These are phyloP conservation scores for Aphanomyces euteiches DNA, from an alignment of 352 stramenopile species.

Conservation along the genomic window DNA sequence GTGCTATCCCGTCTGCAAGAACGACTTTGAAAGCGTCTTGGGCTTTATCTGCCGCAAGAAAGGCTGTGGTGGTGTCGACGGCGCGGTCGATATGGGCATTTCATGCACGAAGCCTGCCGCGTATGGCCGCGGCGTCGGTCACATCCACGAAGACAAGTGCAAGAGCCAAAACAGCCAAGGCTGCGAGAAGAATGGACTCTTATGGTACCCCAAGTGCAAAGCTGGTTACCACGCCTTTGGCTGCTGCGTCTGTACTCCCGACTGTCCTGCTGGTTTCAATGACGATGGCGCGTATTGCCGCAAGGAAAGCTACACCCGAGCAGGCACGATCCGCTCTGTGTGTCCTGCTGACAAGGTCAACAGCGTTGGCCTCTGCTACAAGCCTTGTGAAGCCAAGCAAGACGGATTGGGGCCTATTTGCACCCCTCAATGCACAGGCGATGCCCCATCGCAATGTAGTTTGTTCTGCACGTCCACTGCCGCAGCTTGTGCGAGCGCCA, in stretches of 20 bases:
- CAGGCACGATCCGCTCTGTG: neutral
- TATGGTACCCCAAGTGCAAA: conserved; percentile 28
- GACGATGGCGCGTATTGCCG: conserved; percentile 30
- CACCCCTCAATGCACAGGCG: neutral
- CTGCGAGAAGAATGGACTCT: conserved; percentile 24
- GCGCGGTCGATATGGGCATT: conserved; percentile 14
- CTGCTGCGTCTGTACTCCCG: conserved; percentile 24
- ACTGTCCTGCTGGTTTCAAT: conserved; percentile 6
- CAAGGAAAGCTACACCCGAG: conserved; percentile 17
- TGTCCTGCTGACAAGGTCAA: neutral
- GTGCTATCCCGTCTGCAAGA: neutral
- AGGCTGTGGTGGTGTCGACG: conserved; percentile 12
- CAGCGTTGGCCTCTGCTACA: neutral
- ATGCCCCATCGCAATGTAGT: neutral
- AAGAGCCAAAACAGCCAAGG: conserved; percentile 9
- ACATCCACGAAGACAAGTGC: conserved; percentile 21
- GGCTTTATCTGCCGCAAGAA: conserved; percentile 2
- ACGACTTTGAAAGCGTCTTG: neutral
- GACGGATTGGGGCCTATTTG: neutral
- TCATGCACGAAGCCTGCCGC: conserved; percentile 22
- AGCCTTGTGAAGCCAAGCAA: neutral
- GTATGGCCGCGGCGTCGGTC: conserved; percentile 16
- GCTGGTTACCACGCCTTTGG: conserved; percentile 15
- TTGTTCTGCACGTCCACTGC: neutral
- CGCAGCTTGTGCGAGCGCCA: neutral